These are phyloP conservation scores for Candida tropicalis DNA, from an alignment of 1,139 yeast species.

Conservation along the genomic window DNA sequence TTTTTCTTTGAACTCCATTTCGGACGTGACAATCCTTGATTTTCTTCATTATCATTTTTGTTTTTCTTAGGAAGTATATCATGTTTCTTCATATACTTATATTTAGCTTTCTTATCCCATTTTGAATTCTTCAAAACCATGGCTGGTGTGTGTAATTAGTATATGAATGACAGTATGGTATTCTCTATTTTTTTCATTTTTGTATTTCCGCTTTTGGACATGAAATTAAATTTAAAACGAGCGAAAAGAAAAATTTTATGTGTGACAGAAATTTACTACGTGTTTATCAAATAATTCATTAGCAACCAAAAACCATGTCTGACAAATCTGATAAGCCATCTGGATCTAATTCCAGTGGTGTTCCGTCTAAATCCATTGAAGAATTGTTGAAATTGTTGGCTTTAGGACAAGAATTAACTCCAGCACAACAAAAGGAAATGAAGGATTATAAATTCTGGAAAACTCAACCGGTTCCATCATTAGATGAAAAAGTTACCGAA, in stretches of 20 bases:
- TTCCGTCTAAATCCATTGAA: slow-evolving; percentile 36
- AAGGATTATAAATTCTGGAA: slow-evolving; percentile 96
- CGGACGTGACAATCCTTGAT: slow-evolving; percentile 20
- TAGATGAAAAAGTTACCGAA: slow-evolving; percentile 62
- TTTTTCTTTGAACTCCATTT: slow-evolving; percentile 42
- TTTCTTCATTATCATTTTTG: slow-evolving; percentile 6
- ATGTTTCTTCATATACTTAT: slow-evolving; percentile 43
- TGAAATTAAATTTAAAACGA: no score
- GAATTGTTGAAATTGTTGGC: slow-evolving; percentile 53
- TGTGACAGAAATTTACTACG: neutral
- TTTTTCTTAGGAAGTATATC: slow-evolving; percentile 28
- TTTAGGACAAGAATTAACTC: slow-evolving; percentile 56
- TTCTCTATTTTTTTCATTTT: slow-evolving; percentile 1
- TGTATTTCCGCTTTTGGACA: neutral
- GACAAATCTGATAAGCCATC: neutral
- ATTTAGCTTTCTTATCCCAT: slow-evolving; percentile 50
- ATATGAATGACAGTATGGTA: no score
- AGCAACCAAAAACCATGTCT: slow-evolving; percentile 2
- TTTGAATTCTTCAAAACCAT: slow-evolving; percentile 50
- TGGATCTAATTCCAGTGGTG: slow-evolving; percentile 3
- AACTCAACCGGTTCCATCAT: slow-evolving; percentile 90
- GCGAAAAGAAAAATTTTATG: neutral
- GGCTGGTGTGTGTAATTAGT: no score
- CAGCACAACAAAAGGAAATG: slow-evolving; percentile 65
- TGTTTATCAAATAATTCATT: no score